Evolutionary conservation across 148 eudicot species (phyloP).

Genomic region (Chenopodium suecicum): DNA sequence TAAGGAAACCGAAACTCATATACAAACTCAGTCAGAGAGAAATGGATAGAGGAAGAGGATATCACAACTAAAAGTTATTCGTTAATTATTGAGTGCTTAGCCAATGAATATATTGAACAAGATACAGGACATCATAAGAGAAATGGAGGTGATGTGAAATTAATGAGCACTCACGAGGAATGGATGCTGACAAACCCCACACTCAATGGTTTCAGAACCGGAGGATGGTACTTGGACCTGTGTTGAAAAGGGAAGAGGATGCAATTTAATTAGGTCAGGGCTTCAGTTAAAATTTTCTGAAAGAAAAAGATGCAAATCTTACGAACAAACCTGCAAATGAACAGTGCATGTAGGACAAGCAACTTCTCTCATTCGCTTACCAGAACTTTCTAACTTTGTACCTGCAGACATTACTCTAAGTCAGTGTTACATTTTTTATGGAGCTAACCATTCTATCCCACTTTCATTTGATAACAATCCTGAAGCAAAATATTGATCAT

Average conservation of each 20-base stretch:
- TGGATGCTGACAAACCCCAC: slow-evolving; percentile 97
- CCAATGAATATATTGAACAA: slow-evolving; percentile 18
- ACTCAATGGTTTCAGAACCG: slow-evolving; percentile 95
- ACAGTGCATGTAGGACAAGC: slow-evolving; percentile 99
- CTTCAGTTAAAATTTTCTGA: neutral
- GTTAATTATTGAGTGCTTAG: slow-evolving; percentile 15
- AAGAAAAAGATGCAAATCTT: neutral
- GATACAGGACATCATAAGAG: neutral
- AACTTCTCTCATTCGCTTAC: slow-evolving; percentile 87
- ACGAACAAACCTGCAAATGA: slow-evolving; percentile 79
- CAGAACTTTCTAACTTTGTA: slow-evolving; percentile 54
- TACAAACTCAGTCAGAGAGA: slow-evolving; percentile 12
- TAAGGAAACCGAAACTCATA: neutral
- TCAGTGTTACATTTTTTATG: neutral
- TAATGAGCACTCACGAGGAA: slow-evolving; percentile 77
- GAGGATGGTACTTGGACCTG: slow-evolving; percentile 93
- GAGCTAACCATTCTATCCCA: neutral
- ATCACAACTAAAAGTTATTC: neutral
- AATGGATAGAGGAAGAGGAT: neutral
- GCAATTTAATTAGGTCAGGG: neutral
- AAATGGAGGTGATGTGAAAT: slow-evolving; percentile 12
- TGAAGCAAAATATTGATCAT: neutral
- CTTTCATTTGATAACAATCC: neutral
- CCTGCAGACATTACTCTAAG: slow-evolving; percentile 34
- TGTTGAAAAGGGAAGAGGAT: neutral